These are phyloP conservation scores for Cryptosporidium baileyi DNA, from an alignment of 169 alveolate genomes.

Conservation along the genomic window DNA sequence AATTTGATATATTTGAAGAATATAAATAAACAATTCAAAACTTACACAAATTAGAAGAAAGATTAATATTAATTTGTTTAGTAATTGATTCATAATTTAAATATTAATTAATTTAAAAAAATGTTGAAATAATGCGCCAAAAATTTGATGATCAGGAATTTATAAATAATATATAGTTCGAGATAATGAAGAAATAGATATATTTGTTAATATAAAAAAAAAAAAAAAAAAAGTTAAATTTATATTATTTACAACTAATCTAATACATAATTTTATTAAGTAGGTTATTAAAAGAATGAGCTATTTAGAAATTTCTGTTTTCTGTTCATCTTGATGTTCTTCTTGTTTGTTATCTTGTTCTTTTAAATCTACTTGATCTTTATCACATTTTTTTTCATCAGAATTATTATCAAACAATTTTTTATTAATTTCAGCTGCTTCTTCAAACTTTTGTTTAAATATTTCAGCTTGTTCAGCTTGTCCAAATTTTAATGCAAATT, in stretches of 20 bases:
- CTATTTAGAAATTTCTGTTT: background rate
- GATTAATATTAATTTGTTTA: background rate
- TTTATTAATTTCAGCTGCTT: constrained; percentile 85
- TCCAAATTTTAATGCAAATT: constrained; percentile 92
- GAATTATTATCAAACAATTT: constrained; percentile 81
- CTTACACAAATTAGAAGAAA: background rate
- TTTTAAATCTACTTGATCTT: background rate
- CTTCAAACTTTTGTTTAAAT: constrained; percentile 88
- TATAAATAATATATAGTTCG: too few species aligned
- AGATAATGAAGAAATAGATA: too few species aligned
- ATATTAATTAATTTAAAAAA: background rate
- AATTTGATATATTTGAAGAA: background rate
- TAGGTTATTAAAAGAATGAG: too few species aligned
- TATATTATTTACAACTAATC: too few species aligned
- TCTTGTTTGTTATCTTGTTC: background rate
- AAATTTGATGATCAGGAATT: background rate
- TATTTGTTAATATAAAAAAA: background rate
- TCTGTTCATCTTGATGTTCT: background rate
- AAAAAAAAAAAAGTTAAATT: background rate
- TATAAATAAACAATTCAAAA: background rate
- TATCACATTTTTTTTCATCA: background rate
- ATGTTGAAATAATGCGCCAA: background rate
- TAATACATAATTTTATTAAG: too few species aligned
- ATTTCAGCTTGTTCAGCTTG: constrained; percentile 88
- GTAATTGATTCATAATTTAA: background rate